These are phyloP conservation scores for Musa troglodytarum DNA, from an alignment of 176 grass and related monocot species.

Conservation along the genomic window DNA sequence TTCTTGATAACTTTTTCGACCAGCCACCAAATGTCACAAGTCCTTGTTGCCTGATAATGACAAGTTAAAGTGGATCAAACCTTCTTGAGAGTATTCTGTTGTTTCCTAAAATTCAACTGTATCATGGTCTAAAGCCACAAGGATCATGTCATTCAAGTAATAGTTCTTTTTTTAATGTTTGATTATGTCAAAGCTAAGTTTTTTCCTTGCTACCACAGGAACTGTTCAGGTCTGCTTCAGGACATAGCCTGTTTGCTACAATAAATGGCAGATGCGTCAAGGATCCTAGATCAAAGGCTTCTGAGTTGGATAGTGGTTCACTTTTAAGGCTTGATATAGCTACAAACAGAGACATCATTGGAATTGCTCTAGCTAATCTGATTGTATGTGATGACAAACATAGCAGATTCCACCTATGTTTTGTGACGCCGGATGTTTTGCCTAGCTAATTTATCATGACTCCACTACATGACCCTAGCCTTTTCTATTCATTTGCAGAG, in stretches of 20 bases:
- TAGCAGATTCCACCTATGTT: not conserved
- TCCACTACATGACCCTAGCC: not conserved
- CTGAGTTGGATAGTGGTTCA: slow-evolving; percentile 38
- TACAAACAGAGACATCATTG: slow-evolving; percentile 42
- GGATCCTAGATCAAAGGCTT: slow-evolving; percentile 38
- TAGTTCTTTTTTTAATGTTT: not conserved
- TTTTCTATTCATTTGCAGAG: slow-evolving; percentile 24
- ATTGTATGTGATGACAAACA: slow-evolving; percentile 21
- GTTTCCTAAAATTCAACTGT: not conserved
- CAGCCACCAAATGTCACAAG: not conserved
- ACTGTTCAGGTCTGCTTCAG: slow-evolving; percentile 42
- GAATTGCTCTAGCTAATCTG: slow-evolving; percentile 39
- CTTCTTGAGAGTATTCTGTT: not conserved
- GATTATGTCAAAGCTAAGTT: not conserved
- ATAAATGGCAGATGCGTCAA: slow-evolving; percentile 39
- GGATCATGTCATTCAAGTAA: not conserved
- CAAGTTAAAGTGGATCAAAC: not conserved
- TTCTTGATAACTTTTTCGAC: not conserved
- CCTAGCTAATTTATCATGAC: not conserved
- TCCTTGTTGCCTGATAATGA: not conserved
- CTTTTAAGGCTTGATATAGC: slow-evolving; percentile 31
- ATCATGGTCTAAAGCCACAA: not conserved
- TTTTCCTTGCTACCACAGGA: slow-evolving; percentile 22
- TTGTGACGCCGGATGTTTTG: not conserved
- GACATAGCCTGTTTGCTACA: slow-evolving; percentile 32